Evolutionary conservation across 345 rosid species (phyloP), one percentile per base, ranked within the genome.

Genomic region (Eucalyptus tenuipes): DNA sequence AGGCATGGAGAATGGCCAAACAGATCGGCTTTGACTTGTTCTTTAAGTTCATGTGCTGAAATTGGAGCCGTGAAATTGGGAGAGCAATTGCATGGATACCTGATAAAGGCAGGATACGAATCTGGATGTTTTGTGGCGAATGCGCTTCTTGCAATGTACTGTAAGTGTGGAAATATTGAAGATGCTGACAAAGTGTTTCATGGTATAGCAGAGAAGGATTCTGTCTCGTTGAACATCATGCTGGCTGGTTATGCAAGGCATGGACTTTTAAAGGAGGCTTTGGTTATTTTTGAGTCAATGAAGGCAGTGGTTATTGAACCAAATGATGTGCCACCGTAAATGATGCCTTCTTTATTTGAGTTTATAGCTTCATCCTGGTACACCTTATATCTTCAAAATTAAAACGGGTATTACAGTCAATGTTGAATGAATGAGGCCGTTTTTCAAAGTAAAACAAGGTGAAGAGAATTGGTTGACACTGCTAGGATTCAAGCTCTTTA

Each of bases 81-180:
- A 75, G 88, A 90, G 81, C 89, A 89, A 88, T 87, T 91, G 88
- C 90, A 91, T 80, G 90, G 88, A 57, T 66, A 89, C 71, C 55
- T 88, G 45, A 85, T 89, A 45, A 88, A 89, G 88, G 89, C 90
- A 68, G 93, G 92, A 33, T 91, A 81, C 40, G 90, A 91, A 45
- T 89, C 88, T 48, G 90, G 90, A 45, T 88, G 84, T 52, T 88
- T 89, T 42, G 91, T 88, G n/a, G 93, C 87, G 22, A 92, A 92
- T 88, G 91, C 92, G 45, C 91, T 92, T 48, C 91, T 90, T 29
- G 89, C 88, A 31, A 90, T 92, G 91, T 92, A 92, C 87, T 88
- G 92, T 31, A 92, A 89, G 42, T 86, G 89, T 61, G 91, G 91
- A 53, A 89, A 90, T 84, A 87, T 90, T 57, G 89, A 86, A 80